Base-by-base conservation (phyloP, 2,329 filamentous ascomycete species). In the Neocucurbitaria cava region DNA sequence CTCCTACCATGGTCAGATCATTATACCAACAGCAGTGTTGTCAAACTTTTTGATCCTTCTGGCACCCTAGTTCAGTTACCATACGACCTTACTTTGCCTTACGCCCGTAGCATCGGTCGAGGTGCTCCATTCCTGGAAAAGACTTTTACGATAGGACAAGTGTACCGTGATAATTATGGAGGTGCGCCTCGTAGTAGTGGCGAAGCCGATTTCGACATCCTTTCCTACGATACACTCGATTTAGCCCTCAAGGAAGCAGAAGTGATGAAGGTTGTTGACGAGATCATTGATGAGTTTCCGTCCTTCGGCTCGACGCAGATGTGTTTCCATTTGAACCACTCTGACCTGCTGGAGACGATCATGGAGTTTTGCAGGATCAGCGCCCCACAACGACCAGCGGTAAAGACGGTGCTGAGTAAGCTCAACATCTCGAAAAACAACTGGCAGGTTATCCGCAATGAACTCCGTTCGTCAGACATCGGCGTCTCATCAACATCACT, bases 191-290 rank as follows among this genome's bases (percentile, higher is more conserved):
- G 85, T 52, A 89, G 89, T 68, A 89, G 91, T 71, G 89, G 91
- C 9, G 95, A 98, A 71, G 93, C 96, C 2, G 93, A 98, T 73
- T 99, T 98, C 73, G 95, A 99, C 76, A 92, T 99, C 55, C 85
- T 96, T n/a, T 94, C 92, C 0, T 85, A 86, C 40, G 88, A 93
- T 64, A 89, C 89, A 1, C 77, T 92, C 5, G 92, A 98, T 68
- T 80, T 96, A 41, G 89, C 92, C 1, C 76, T 97, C 51, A 96
- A 96, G 68, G 95, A 99, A 75, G 94, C 94, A 0, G 94, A 98
- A 75, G 89, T 92, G 0, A 85, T 99, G 64, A 98, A 97, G 67
- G 93, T 98, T 2, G 79, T 98, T 20, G 95, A 99, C 71, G 95
- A 99, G 72, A 89, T 97, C 36, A 84, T 96, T 15, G 83, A 87